These are phyloP conservation scores for Limnomonas spitsbergensis DNA, from an alignment of 139 green algal genomes.

Conservation along the genomic window DNA sequence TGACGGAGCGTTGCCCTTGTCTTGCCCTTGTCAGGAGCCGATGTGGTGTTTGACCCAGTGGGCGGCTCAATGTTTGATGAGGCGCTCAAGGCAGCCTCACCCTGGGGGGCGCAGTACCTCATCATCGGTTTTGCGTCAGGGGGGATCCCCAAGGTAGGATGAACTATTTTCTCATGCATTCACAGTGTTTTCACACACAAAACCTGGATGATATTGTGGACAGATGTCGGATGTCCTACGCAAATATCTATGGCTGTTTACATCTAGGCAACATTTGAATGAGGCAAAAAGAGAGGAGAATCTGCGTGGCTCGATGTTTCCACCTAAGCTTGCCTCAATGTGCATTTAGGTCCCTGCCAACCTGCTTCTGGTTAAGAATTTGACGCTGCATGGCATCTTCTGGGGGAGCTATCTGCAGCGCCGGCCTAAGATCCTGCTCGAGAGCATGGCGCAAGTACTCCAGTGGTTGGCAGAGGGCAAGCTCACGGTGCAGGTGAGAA, in stretches of 20 bases:
- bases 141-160: slow-evolving; percentile 55
- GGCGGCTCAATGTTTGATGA: slow-evolving; percentile 68
- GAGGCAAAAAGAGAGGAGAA: too few species aligned
- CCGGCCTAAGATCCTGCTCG: slow-evolving; percentile 22
- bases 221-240: too few species aligned
- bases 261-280: too few species aligned
- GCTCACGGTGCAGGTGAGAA: slow-evolving; percentile 11
- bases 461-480: slow-evolving; percentile 6
- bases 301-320: too few species aligned
- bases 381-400: slow-evolving; percentile 76
- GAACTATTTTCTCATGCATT: background rate
- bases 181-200: too few species aligned
- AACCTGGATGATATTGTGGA: too few species aligned
- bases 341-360: slow-evolving; percentile 64
- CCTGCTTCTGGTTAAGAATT: slow-evolving; percentile 84
- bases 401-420: slow-evolving; percentile 73
- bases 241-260: too few species aligned
- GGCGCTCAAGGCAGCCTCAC: slow-evolving; percentile 51
- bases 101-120: slow-evolving; percentile 79
- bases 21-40: slow-evolving; percentile 52
- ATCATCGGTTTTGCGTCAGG: slow-evolving; percentile 80
- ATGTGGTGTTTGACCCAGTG: slow-evolving; percentile 84
- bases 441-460: slow-evolving; percentile 2
- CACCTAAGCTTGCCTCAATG: too few species aligned
- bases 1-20: too few species aligned